Evolutionary conservation across 1,284 basidiomycete species (phyloP), one percentile per base, ranked within the genome.

Genomic region (Malassezia nana): DNA sequence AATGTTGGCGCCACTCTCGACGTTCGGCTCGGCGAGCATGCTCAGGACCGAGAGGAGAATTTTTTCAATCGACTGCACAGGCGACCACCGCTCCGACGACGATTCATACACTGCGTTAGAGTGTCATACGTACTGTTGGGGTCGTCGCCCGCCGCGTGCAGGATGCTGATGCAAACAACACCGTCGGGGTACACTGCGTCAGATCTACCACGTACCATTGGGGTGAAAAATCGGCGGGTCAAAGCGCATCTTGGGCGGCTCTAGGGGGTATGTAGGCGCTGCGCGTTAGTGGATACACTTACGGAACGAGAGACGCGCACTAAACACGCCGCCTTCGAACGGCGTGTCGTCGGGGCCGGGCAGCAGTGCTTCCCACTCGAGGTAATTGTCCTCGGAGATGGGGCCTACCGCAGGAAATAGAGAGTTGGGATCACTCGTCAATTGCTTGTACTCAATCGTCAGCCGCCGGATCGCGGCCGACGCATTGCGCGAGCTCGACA

Each of bases 21-120:
- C 81, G 76, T 99, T 99, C n/a, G 94, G 94, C 78, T 98, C 92
- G 62, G 94, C 91, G n/a, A 99, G 82, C 92, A 99, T 96, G 51
- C 88, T 92, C 63, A 98, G 84, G 18, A 98, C 92, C 64, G 87
- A 90, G 6, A 98, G 60, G 26, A 77, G 59, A 57, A 98, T 94
- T 75, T 94, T 95, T 77, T 98, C 88, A 39, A 98, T 89, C 69
- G 85, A 87, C 77, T 94, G 89, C 0, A 98, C 91, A 15, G 94
- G 94, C 56, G 87, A 91, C 94, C 94, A 99, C 38, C 94, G 82
- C 75, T 99, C 94, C 24, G 86, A 89, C 0, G 92, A 90, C 58
- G 86, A 83, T 74, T 99, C 94, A 73, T 81, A 81, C 71, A 74
- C 63, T 66, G 48, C 12, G 29, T 42, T 13, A 42, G 26, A 6